phyloP scores from a whole-genome alignment of 1,284 basidiomycete species.

The Porogramme epimiltina region DNA sequence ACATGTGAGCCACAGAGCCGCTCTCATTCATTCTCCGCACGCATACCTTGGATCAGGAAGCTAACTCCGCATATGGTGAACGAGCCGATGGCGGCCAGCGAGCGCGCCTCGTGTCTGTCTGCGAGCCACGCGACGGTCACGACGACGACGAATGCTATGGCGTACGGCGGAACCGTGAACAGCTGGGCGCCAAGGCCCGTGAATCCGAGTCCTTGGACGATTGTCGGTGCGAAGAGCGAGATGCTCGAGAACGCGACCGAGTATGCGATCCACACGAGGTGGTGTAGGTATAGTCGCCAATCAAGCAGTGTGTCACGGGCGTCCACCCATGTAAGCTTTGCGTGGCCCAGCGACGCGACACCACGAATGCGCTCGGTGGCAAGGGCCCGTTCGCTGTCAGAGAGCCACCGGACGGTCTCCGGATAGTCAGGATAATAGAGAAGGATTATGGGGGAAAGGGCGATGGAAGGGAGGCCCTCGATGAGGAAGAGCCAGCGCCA shows the following conservation, averaged over 20 bases:
- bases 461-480: slow-evolving; percentile 46
- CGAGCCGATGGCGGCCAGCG: slow-evolving; percentile 11
- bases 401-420: slow-evolving; percentile 43
- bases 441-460: slow-evolving; percentile 38
- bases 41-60: slow-evolving; percentile 21
- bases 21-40: no score
- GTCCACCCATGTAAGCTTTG: slow-evolving; percentile 30
- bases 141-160: slow-evolving; percentile 37
- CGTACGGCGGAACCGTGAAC: slow-evolving; percentile 57
- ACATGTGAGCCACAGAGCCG: no score
- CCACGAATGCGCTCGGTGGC: slow-evolving; percentile 31
- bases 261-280: slow-evolving; percentile 33
- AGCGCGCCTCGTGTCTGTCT: slow-evolving; percentile 22
- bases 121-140: slow-evolving; percentile 24
- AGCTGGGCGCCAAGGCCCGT: slow-evolving; percentile 49
- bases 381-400: slow-evolving; percentile 33
- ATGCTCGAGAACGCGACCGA: slow-evolving; percentile 38
- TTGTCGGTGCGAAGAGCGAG: slow-evolving; percentile 39
- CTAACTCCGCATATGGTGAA: slow-evolving; percentile 16
- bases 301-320: slow-evolving; percentile 31
- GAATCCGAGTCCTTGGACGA: slow-evolving; percentile 46
- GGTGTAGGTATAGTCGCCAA: slow-evolving; percentile 36
- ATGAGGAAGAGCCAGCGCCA: slow-evolving; percentile 49
- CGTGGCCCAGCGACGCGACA: slow-evolving; percentile 31
- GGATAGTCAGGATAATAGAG: slow-evolving; percentile 47